These are phyloP conservation scores for Lepidium aucheri DNA, from an alignment of 345 rosid species.

Conservation along the genomic window DNA sequence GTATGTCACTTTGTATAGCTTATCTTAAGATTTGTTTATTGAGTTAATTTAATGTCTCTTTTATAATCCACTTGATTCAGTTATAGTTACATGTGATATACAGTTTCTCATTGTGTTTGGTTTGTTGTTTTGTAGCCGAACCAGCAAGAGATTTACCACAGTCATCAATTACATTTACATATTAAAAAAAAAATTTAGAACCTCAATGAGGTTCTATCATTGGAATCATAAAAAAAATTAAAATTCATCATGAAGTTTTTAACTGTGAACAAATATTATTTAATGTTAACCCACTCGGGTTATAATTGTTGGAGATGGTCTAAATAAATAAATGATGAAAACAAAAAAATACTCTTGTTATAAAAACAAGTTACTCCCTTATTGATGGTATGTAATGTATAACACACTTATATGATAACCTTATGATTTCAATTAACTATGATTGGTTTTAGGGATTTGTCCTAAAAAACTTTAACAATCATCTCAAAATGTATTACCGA, in stretches of 20 bases:
- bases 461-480: constrained; percentile 26
- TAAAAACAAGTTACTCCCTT: not conserved
- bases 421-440: not conserved
- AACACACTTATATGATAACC: not conserved
- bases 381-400: not conserved
- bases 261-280: too few relatives aligned
- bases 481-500: constrained; percentile 26
- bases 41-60: not conserved
- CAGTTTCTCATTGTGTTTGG: not conserved
- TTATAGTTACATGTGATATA: not conserved
- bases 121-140: not conserved
- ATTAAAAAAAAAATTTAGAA: too few relatives aligned
- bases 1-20: too few relatives aligned
- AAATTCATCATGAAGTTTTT: too few relatives aligned
- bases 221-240: too few relatives aligned
- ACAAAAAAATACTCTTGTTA: not conserved
- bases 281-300: too few relatives aligned
- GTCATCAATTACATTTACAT: too few relatives aligned
- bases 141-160: not conserved
- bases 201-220: too few relatives aligned
- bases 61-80: not conserved
- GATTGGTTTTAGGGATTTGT: not conserved
- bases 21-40: not conserved
- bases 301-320: too few relatives aligned
- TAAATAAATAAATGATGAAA: not conserved